These are phyloP conservation scores for Phanerochaete carnosa DNA, from an alignment of 768 basidiomycete genomes.

Conservation along the genomic window DNA sequence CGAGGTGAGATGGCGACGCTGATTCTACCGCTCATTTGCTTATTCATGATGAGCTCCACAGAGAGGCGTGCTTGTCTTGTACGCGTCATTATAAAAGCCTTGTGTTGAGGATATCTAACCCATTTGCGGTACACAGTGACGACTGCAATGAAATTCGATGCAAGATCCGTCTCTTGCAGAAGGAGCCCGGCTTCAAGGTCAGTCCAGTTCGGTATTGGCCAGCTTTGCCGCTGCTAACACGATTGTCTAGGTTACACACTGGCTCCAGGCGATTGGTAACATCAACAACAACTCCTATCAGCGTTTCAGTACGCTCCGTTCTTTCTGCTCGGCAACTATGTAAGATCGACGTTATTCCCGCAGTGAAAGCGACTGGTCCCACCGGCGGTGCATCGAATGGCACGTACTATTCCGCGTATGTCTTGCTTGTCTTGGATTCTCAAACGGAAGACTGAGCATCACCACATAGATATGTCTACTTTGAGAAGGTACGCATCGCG, in stretches of 20 bases:
- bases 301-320: conserved; percentile 39
- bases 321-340: neutral
- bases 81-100: neutral
- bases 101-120: neutral
- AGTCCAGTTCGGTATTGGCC: conserved; percentile 1
- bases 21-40: neutral
- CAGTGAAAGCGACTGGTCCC: conserved; percentile 42
- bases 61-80: neutral
- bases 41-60: neutral
- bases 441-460: neutral
- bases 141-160: conserved; percentile 45
- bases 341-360: neutral
- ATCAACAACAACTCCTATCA: conserved; percentile 43
- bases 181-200: conserved; percentile 42
- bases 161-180: conserved; percentile 40
- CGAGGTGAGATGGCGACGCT: conserved; percentile 28
- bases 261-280: conserved; percentile 43
- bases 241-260: conserved; percentile 35
- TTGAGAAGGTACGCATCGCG: conserved; percentile 43
- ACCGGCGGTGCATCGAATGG: conserved; percentile 40
- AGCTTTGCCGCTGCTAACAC: neutral
- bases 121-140: conserved; percentile 27
- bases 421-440: neutral
- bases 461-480: conserved; percentile 39
- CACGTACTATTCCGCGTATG: conserved; percentile 44